A percentile compares a stretch with the other conserved stretches of the same genome.
These are phyloP conservation scores for Cyberlindnera americana DNA, from an alignment of 805 yeast species.

Conservation along the genomic window DNA sequence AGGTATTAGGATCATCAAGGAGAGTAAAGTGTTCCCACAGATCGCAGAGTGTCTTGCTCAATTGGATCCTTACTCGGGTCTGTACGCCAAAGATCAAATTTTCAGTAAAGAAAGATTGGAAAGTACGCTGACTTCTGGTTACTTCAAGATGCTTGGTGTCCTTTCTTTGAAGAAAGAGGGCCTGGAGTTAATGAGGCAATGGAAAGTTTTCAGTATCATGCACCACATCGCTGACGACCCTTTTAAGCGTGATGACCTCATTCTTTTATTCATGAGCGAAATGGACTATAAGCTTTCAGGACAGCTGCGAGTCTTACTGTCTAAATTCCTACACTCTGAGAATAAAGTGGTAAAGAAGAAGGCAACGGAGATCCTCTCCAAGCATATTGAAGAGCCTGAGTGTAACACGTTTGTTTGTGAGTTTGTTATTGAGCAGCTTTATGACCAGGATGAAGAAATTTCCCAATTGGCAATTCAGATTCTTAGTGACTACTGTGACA, in stretches of 20 bases:
- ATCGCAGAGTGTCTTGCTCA: conserved; percentile 87
- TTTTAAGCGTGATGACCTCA: conserved; percentile 51
- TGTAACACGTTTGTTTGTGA: conserved; percentile 43
- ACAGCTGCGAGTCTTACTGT: conserved; percentile 64
- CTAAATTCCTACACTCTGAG: conserved; percentile 59
- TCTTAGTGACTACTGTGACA: conserved; percentile 49
- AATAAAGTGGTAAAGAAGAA: conserved; percentile 47
- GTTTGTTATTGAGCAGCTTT: conserved; percentile 60
- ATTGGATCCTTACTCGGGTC: conserved; percentile 75
- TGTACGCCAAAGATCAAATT: conserved; percentile 68
- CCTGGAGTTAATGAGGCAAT: conserved; percentile 62
- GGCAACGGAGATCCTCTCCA: conserved; percentile 53
- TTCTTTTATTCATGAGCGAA: conserved; percentile 54
- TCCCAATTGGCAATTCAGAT: conserved; percentile 53
- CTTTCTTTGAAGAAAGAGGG: conserved; percentile 62
- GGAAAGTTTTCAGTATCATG: conserved; percentile 82
- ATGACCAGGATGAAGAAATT: conserved; percentile 59
- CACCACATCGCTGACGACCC: conserved; percentile 62
- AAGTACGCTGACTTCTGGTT: conserved; percentile 68
- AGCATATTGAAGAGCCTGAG: conserved; percentile 33
- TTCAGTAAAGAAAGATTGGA: conserved; percentile 58
- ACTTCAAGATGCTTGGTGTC: conserved; percentile 74
- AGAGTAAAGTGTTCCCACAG: conserved; percentile 80
- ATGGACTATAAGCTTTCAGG: conserved; percentile 58
- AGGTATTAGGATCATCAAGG: conserved; percentile 64